A percentile compares a stretch with the other conserved stretches of the same genome.
Evolutionary conservation across 1,139 yeast species (phyloP).

Genomic region (Insectozyma bohioensis): DNA sequence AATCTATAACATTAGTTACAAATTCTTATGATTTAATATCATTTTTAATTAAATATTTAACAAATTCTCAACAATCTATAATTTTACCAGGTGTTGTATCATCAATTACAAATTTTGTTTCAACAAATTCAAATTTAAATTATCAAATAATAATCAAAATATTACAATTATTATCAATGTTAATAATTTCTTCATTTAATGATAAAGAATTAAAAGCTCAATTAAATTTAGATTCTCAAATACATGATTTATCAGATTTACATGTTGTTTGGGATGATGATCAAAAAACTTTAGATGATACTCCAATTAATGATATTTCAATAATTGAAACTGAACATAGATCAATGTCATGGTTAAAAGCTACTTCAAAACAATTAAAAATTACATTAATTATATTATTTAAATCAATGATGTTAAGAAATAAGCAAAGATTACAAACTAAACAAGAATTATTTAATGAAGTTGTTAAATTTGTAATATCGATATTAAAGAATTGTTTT

Average conservation of each 20-base stretch:
- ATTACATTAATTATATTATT: conserved; percentile 39
- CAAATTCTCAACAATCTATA: conserved; percentile 33
- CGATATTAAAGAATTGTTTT: conserved; percentile 29
- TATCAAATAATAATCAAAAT: conserved; percentile 22
- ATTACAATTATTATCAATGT: conserved; percentile 21
- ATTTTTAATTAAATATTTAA: conserved; percentile 14
- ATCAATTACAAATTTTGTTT: conserved; percentile 28
- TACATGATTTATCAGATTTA: conserved; percentile 17
- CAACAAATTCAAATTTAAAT: conserved; percentile 25
- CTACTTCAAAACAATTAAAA: conserved; percentile 61
- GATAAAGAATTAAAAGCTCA: conserved; percentile 25
- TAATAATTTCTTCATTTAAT: conserved; percentile 28
- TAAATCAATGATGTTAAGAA: conserved; percentile 22
- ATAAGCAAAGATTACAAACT: conserved; percentile 21
- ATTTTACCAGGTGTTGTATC: conserved; percentile 44
- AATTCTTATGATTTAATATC: conserved; percentile 9
- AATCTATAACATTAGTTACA: conserved; percentile 7
- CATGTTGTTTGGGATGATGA: conserved; percentile 21
- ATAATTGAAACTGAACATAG: conserved; percentile 26
- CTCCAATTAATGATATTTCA: conserved; percentile 7
- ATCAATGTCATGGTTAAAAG: conserved; percentile 60
- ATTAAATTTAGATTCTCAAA: conserved; percentile 6
- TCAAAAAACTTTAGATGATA: conserved; percentile 9
- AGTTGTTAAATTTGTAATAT: conserved; percentile 23
- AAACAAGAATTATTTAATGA: conserved; percentile 24